Evolutionary conservation across 1,284 basidiomycete genomes (phyloP), one percentile per base, ranked within the genome.

Genomic region (Chalciporus sp.): DNA sequence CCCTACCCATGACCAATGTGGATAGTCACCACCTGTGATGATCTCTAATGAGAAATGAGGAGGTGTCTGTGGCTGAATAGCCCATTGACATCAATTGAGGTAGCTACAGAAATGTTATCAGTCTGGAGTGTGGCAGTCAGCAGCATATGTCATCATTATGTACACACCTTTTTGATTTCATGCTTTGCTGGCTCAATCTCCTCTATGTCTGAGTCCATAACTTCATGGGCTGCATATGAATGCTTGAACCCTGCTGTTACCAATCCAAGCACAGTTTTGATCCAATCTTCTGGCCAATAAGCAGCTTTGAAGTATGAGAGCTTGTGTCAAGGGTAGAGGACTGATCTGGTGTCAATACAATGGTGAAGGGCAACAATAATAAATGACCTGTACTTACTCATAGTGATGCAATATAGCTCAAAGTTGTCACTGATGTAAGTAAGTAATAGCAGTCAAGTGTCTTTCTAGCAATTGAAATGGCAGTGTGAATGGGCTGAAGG

Each of bases 271-370:
- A 68, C 62, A 1, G 55, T 59, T 1, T 59, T 23, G 27, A 70
- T 67, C 70, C 43, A 0, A 31, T 31, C 29, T 3, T 31, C 29
- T 11, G 8, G 29, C 29, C 29, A 31, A 11, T 31, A 11, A 31
- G 60, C 60, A 0, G 53, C 17, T n/a, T 53, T 52, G 56, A 73
- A 74, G 52, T 73, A 74, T 0, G 58, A 27, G 1, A 71, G 56
- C 44, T 73, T 74, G 58, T 69, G 56, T 1, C 46, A 26, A 1
- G 69, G 71, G 42, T 74, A 66, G 1, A 72, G 52, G 2, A 74
- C 72, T 74, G 8, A 5, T 3, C n/a, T n/a, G n/a, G n/a, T 52
- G 11, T 31, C 29, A 31, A 31, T 31, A 31, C 29, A 31, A 31
- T 11, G 11, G 8, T 31, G 8, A 11, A 11, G 29, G n/a, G n/a